phyloP scores from a whole-genome alignment of 108 stramenopile species.

The Cyclotella distinguenda region DNA sequence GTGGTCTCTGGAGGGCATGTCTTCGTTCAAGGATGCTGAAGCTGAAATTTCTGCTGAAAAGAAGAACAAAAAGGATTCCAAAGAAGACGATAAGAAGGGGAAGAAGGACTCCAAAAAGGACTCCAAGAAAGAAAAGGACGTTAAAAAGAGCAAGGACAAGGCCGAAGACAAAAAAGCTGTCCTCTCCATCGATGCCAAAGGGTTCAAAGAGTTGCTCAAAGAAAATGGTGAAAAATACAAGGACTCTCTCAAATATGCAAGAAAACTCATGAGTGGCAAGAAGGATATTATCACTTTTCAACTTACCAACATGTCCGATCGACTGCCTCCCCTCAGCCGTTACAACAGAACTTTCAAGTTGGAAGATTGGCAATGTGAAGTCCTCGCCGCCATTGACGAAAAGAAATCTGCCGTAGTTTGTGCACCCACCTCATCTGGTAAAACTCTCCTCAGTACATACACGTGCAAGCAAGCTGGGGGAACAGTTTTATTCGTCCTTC shows the following conservation, averaged over 20 bases:
- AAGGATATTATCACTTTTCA: slow-evolving; percentile 90
- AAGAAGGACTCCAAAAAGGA: slow-evolving; percentile 81
- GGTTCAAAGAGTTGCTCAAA: slow-evolving; percentile 78
- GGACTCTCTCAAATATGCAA: slow-evolving; percentile 91
- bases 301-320: slow-evolving; percentile 94
- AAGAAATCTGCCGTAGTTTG: slow-evolving; percentile 93
- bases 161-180: slow-evolving; percentile 72
- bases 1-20: slow-evolving; percentile 94
- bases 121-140: slow-evolving; percentile 71
- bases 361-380: slow-evolving; percentile 97
- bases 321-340: slow-evolving; percentile 95
- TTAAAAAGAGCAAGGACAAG: slow-evolving; percentile 72
- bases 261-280: slow-evolving; percentile 88
- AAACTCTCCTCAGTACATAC: slow-evolving; percentile 98
- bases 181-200: slow-evolving; percentile 64
- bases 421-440: slow-evolving; percentile 98
- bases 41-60: slow-evolving; percentile 74
- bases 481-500: slow-evolving; percentile 96
- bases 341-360: slow-evolving; percentile 93
- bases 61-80: slow-evolving; percentile 81
- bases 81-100: slow-evolving; percentile 77
- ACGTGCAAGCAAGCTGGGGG: slow-evolving; percentile 88
- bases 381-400: slow-evolving; percentile 90
- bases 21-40: slow-evolving; percentile 76
- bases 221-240: slow-evolving; percentile 88